A percentile compares a stretch with the other conserved stretches of the same genome.
phyloP scores from a whole-genome alignment of 1,284 basidiomycete species.

The Pseudomicrostroma phylloplanum region DNA sequence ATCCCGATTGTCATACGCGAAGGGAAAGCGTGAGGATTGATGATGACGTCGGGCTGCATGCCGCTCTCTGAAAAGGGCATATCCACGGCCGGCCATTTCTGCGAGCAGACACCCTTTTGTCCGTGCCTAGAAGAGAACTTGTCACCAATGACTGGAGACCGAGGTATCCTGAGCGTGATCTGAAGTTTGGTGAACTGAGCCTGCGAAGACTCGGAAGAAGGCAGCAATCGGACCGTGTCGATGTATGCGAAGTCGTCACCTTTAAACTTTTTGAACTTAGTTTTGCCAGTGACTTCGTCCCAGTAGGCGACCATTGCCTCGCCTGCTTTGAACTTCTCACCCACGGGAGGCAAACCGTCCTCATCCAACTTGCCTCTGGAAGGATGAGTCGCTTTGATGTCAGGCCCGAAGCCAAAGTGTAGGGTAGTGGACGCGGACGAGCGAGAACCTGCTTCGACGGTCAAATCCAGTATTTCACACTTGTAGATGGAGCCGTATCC shows the following conservation, averaged over 20 bases:
- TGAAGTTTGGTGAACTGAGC: conserved; percentile 86
- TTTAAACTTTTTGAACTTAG: conserved; percentile 89
- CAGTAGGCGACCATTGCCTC: conserved; percentile 70
- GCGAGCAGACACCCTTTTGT: conserved; percentile 98
- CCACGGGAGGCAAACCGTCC: conserved; percentile 81
- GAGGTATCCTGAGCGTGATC: conserved; percentile 84
- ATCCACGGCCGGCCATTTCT: conserved; percentile 88
- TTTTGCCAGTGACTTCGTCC: conserved; percentile 77
- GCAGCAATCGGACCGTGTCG: conserved; percentile 80
- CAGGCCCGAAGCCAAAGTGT: conserved; percentile 75
- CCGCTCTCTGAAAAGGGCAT: conserved; percentile 99
- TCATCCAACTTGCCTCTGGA: conserved; percentile 62
- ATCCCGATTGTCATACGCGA: conserved; percentile 99
- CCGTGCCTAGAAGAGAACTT: conserved; percentile 99
- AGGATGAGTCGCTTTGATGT: conserved; percentile 28
- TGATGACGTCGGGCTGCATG: conserved; percentile 98
- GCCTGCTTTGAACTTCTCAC: conserved; percentile 66
- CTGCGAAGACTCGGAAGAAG: conserved; percentile 76
- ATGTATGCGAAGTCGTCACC: conserved; percentile 88
- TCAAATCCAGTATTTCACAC: conserved; percentile 82
- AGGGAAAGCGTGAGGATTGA: conserved; percentile 99
- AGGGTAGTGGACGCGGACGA: conserved; percentile 48
- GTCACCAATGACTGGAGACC: conserved; percentile 95
- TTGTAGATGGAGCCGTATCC: conserved; percentile 97
- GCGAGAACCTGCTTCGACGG: conserved; percentile 63